These are phyloP conservation scores for Schizophyllum amplum DNA, from an alignment of 1,284 basidiomycete genomes.

Conservation along the genomic window DNA sequence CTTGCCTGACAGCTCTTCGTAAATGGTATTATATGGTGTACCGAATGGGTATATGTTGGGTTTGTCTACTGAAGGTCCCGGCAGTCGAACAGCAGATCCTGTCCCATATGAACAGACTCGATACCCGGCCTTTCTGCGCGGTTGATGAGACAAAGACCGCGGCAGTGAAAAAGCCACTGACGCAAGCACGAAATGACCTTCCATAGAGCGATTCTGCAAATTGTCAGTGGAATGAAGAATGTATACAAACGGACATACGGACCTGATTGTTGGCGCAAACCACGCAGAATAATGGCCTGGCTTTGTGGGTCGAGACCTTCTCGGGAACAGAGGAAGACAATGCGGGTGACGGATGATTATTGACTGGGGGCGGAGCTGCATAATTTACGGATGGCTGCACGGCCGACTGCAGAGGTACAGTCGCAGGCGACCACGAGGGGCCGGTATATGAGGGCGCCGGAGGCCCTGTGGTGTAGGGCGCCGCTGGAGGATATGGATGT, in stretches of 20 bases:
- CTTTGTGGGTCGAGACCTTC: conserved; percentile 35
- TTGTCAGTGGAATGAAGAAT: conserved; percentile 11
- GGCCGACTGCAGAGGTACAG: not conserved
- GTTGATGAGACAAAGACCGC: conserved; percentile 2
- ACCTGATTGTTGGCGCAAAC: conserved; percentile 98
- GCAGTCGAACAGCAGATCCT: conserved; percentile 93
- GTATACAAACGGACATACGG: conserved; percentile 18
- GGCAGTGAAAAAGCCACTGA: conserved; percentile 33
- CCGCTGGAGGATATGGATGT: not conserved
- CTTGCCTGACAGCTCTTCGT: conserved; percentile 84
- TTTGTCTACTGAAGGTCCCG: conserved; percentile 94
- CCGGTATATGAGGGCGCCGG: not conserved
- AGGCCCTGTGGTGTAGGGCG: not conserved
- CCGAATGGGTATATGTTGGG: conserved; percentile 98
- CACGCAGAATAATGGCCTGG: conserved; percentile 85
- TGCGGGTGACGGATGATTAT: conserved; percentile 5
- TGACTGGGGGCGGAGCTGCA: conserved; percentile 1
- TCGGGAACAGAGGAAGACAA: not conserved
- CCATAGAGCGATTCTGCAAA: conserved; percentile 94
- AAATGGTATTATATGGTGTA: conserved; percentile 97
- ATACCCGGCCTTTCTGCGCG: conserved; percentile 73
- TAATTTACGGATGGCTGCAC: conserved; percentile 1
- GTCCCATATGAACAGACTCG: conserved; percentile 93
- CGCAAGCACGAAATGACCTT: conserved; percentile 89
- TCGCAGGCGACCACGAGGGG: not conserved